phyloP scores from a whole-genome alignment of 208 protist genomes.

The Trypanosoma cruzi region DNA sequence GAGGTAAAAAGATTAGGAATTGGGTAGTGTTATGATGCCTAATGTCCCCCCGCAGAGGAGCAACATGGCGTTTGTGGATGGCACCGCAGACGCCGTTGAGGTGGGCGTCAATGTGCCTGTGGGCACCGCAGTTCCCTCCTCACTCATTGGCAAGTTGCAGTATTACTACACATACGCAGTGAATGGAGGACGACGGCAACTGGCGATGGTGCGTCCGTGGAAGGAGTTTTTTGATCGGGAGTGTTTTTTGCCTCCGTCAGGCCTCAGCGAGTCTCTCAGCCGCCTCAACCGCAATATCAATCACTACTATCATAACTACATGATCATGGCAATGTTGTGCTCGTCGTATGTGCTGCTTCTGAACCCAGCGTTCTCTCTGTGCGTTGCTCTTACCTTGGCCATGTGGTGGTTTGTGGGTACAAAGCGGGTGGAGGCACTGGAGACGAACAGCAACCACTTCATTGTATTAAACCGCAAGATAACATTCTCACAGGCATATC shows the following conservation, averaged over 20 bases:
- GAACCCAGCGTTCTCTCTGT: slow-evolving; percentile 79
- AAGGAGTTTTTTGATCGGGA: slow-evolving; percentile 80
- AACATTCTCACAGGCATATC: slow-evolving; percentile 65
- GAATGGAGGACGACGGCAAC: slow-evolving; percentile 36
- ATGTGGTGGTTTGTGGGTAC: slow-evolving; percentile 56
- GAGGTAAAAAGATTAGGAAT: not conserved
- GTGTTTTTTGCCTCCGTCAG: slow-evolving; percentile 53
- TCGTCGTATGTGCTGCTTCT: slow-evolving; percentile 80
- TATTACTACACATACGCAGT: slow-evolving; percentile 13
- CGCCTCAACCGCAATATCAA: slow-evolving; percentile 76
- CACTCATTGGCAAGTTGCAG: slow-evolving; percentile 27
- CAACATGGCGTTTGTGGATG: slow-evolving; percentile 46
- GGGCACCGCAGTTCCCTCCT: not conserved
- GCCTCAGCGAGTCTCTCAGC: slow-evolving; percentile 55
- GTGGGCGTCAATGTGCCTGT: no score
- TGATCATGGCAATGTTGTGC: slow-evolving; percentile 76
- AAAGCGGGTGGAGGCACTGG: slow-evolving; percentile 26
- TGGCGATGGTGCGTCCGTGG: slow-evolving; percentile 69
- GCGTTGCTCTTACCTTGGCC: slow-evolving; percentile 36
- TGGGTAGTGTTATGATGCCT: not conserved
- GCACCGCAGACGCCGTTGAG: slow-evolving; percentile 1
- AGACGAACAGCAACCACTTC: slow-evolving; percentile 36
- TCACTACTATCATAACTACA: slow-evolving; percentile 92
- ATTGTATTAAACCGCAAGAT: slow-evolving; percentile 28
- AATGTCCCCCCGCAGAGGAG: not conserved